phyloP scores from a whole-genome alignment of 257 asterid species.

The Solanum infundibuliforme region DNA sequence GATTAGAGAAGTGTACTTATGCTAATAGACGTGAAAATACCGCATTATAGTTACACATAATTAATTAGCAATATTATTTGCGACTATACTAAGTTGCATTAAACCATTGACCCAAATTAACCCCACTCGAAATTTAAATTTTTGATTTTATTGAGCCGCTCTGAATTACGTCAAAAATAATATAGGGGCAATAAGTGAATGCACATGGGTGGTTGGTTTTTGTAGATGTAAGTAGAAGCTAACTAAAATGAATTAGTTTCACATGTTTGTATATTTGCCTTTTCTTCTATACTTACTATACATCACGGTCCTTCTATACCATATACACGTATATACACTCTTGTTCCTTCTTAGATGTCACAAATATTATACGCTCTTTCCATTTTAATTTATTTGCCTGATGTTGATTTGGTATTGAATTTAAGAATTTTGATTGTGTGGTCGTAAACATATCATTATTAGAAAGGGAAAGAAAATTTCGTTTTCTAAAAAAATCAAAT shows the following conservation, averaged over 20 bases:
- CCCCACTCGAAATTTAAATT: neutral
- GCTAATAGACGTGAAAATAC: neutral
- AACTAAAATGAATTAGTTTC: constrained; percentile 1
- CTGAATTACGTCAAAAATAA: neutral
- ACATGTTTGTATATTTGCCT: constrained; percentile 11
- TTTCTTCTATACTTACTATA: neutral
- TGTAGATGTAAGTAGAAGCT: constrained; percentile 6
- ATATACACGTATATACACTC: neutral
- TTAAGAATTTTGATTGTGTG: too few relatives aligned
- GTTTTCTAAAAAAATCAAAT: too few relatives aligned
- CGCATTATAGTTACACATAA: neutral
- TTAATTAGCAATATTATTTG: neutral
- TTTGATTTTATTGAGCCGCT: fast-evolving
- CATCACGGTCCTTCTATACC: neutral
- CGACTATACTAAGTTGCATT: neutral
- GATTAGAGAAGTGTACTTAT: neutral
- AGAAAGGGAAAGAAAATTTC: neutral
- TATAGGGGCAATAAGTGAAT: constrained; percentile 8
- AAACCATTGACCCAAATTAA: neutral
- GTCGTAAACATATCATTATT: neutral
- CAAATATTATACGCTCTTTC: neutral
- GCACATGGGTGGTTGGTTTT: constrained; percentile 12
- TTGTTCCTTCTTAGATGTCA: neutral
- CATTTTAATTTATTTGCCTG: fast-evolving
- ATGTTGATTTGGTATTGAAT: too few relatives aligned